Base-by-base conservation (phyloP, 177 flowering plant genomes). In the Vitis hybrid region DNA sequence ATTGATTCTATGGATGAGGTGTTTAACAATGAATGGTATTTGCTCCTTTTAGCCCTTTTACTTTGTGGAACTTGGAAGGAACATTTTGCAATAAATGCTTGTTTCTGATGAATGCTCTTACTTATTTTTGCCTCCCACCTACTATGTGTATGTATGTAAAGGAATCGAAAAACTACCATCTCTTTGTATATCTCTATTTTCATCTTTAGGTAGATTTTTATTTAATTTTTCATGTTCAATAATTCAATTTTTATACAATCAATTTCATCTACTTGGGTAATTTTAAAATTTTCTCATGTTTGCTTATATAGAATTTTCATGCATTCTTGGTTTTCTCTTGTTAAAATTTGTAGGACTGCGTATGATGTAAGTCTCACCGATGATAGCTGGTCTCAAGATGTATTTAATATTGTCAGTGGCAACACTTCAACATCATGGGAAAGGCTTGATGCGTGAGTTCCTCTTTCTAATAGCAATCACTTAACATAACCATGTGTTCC, bases 381-480 rank as follows among this genome's bases (percentile, higher is more conserved):
- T 76, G 89, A 86, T 80, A 86, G 76, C 72, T 95, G 98, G 99
- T 74, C 88, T 39, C 71, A 68, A 65, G 97, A 91, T 62, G 13
- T 73, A 11, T 93, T 93, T 72, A 81, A 84, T 67, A 51, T 89
- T 34, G 84, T 88, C 65, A 82, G 81, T 73, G 97, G 98, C 10
- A 89, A 88, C 80, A 87, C 84, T 71, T 88, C 99, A 34, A 82
- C 69, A 66, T 80, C 92, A 54, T 95, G 98, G 98, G 98, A 95
- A 73, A 87, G 87, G 77, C 94, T 95, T 70, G 97, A 95, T 70
- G 90, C 81, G 99, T 95, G 72, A 87, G 97, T 86, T 26, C 56
- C 23, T 26, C 21, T 62, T 64, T 65, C 17, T 23, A 49, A 15
- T 56, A 58, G 21, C 52, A 34, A 6, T 34, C 7, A 34, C 45